Conservation (phyloP, 139 green algal genomes). For the Auxenochlorella pyrenoidosa region DNA sequence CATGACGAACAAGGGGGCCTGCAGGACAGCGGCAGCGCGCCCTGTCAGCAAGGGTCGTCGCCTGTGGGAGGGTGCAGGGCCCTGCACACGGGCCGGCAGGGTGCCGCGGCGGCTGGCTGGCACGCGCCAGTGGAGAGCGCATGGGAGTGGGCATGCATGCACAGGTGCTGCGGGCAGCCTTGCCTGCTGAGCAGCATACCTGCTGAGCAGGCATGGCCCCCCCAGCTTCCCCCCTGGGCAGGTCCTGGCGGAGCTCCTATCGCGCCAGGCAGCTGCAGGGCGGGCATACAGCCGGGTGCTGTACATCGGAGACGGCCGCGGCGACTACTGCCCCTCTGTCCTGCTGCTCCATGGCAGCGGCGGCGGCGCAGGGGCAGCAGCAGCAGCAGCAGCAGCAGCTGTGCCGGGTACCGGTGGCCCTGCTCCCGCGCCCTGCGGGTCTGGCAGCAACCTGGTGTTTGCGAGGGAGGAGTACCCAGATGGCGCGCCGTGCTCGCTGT, state of each 20-base stretch:
- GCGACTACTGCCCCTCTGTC: conserved; percentile 44
- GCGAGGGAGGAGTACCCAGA: conserved; percentile 43
- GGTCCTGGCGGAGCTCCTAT: conserved; percentile 35
- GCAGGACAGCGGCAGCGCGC: too few relatives aligned
- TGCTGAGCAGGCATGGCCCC: too few relatives aligned
- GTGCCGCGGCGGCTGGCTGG: too few relatives aligned
- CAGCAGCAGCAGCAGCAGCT: background rate
- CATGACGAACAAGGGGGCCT: too few relatives aligned
- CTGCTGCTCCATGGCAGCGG: conserved; percentile 28
- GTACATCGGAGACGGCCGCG: conserved; percentile 46
- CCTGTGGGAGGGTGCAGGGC: background rate
- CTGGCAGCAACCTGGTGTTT: conserved; percentile 19
- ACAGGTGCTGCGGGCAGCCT: too few relatives aligned
- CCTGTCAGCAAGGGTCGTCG: too few relatives aligned
- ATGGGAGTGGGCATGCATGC: too few relatives aligned
- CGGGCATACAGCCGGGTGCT: conserved; percentile 29
- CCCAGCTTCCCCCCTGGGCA: background rate
- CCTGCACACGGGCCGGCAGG: too few relatives aligned
- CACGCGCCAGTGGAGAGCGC: too few relatives aligned
- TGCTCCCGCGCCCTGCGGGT: background rate
- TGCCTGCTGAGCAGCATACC: too few relatives aligned
- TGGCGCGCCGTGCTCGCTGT: conserved; percentile 31
- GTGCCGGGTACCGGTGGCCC: background rate
- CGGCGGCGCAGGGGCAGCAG: background rate
- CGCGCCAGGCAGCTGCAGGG: background rate